These are phyloP conservation scores for Diversispora epigaea DNA, from an alignment of 192 early-diverging fungal genomes.

Conservation along the genomic window DNA sequence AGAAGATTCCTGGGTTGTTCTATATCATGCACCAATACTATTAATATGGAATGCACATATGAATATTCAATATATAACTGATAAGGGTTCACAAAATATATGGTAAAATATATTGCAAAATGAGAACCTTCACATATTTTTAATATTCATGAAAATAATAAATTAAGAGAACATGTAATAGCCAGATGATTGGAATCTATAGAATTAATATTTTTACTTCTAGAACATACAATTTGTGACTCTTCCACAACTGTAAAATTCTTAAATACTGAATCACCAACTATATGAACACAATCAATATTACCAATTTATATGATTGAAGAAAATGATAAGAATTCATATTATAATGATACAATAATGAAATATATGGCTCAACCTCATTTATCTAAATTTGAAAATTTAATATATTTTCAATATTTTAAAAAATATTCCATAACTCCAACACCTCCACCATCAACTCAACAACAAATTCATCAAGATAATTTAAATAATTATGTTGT, in stretches of 20 bases:
- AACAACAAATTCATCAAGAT: not conserved
- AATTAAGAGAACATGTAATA: not conserved
- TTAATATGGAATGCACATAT: too few species aligned
- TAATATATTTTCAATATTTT: constrained; percentile 11
- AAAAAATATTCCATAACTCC: not conserved
- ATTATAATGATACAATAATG: too few species aligned
- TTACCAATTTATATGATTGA: not conserved
- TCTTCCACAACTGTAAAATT: not conserved
- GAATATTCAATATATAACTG: too few species aligned
- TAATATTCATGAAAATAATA: too few species aligned
- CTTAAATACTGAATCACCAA: not conserved
- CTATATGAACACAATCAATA: not conserved
- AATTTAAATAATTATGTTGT: not conserved
- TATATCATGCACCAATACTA: too few species aligned
- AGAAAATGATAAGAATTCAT: not conserved
- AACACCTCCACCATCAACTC: not conserved
- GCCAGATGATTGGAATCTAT: not conserved
- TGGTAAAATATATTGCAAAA: too few species aligned
- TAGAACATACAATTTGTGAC: not conserved
- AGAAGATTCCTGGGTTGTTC: too few species aligned
- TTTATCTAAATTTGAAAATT: not conserved
- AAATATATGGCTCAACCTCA: not conserved
- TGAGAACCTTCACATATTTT: too few species aligned
- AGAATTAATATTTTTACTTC: not conserved
- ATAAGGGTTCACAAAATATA: too few species aligned